Evolutionary conservation across 1,284 basidiomycete genomes (phyloP).

Genomic region (Cryptococcus maquisensis): DNA sequence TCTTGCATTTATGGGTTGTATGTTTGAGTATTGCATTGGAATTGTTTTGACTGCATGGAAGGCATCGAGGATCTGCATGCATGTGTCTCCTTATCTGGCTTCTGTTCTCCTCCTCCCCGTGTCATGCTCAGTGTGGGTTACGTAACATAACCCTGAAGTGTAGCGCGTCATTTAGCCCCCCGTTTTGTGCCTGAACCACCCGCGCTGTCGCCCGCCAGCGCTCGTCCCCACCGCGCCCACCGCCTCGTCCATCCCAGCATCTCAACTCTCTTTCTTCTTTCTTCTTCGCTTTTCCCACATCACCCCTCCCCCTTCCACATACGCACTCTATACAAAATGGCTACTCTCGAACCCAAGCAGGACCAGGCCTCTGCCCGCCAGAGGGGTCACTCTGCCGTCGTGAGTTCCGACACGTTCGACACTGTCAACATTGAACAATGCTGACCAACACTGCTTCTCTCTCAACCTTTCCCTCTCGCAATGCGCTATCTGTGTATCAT

Average conservation of each 20-base stretch:
- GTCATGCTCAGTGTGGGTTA: not conserved
- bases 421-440: not conserved
- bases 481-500: not conserved
- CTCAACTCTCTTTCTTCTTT: not conserved
- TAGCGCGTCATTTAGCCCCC: slow-evolving; percentile 6
- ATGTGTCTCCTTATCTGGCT: too few species aligned
- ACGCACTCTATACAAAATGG: slow-evolving; percentile 11
- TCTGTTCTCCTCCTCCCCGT: not conserved
- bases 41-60: too few species aligned
- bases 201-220: not conserved
- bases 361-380: slow-evolving; percentile 32
- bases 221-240: too few species aligned
- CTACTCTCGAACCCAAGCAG: slow-evolving; percentile 19
- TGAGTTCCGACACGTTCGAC: slow-evolving; percentile 22
- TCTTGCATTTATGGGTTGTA: too few species aligned
- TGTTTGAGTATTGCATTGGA: too few species aligned
- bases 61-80: too few species aligned
- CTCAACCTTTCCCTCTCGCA: not conserved
- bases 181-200: not conserved
- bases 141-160: not conserved
- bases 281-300: not conserved
- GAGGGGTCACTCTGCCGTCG: slow-evolving; percentile 50
- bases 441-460: not conserved
- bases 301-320: not conserved
- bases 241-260: not conserved